Evolutionary conservation across 2,329 filamentous ascomycete species (phyloP).

Genomic region (Aspergillus sp.): DNA sequence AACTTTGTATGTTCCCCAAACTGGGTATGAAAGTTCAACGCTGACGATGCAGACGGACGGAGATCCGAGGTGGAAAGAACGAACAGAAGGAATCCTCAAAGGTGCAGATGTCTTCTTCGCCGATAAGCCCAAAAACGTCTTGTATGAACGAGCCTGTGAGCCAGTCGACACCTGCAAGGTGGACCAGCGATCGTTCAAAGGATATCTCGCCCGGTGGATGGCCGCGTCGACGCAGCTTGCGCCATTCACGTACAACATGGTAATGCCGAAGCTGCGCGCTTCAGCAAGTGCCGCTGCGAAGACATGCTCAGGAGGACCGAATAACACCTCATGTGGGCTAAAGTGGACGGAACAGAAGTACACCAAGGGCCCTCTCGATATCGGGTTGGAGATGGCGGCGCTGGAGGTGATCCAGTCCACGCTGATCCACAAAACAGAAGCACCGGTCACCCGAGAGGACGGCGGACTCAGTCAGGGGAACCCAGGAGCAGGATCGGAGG

Average conservation of each 20-base stretch:
- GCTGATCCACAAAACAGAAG: constrained; percentile 29
- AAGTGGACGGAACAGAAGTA: constrained; percentile 41
- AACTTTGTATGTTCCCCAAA: constrained; percentile 44
- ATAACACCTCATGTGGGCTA: constrained; percentile 38
- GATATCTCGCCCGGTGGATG: constrained; percentile 62
- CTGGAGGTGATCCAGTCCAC: constrained; percentile 36
- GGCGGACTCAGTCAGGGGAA: constrained; percentile 37
- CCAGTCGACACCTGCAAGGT: constrained; percentile 55
- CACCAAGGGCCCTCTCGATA: constrained; percentile 34
- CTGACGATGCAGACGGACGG: constrained; percentile 33
- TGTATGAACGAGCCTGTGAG: constrained; percentile 63
- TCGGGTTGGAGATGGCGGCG: constrained; percentile 43
- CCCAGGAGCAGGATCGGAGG: constrained; percentile 27
- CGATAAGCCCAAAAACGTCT: constrained; percentile 44
- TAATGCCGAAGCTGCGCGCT: constrained; percentile 54
- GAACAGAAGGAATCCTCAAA: constrained; percentile 55
- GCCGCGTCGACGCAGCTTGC: constrained; percentile 58
- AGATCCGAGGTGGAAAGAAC: constrained; percentile 52
- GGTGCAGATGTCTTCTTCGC: constrained; percentile 54
- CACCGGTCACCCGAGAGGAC: constrained; percentile 30
- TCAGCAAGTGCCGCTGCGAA: constrained; percentile 56
- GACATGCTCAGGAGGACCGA: constrained; percentile 52
- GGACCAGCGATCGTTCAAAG: constrained; percentile 67
- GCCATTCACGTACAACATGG: constrained; percentile 52
- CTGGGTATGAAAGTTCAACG: neutral